A percentile compares a stretch with the other conserved stretches of the same genome.
Conservation (phyloP, 2,329 filamentous ascomycete species). For the Ascochyta koolunga region DNA sequence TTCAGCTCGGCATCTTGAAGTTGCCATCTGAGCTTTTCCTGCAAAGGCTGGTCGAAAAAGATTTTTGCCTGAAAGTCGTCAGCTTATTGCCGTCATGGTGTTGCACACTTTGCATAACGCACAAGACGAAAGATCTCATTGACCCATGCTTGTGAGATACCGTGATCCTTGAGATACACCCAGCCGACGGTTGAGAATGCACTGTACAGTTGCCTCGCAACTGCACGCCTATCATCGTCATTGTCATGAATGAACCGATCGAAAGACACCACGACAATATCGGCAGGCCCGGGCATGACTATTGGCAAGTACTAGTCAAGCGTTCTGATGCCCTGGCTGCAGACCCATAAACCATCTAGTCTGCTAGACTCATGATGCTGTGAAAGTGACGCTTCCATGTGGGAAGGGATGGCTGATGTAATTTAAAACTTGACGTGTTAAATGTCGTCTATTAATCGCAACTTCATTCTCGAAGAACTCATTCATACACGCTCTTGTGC, state of each 20-base stretch:
- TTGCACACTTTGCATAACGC: slow-evolving; percentile 2
- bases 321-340: neutral
- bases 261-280: slow-evolving; percentile 36
- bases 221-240: slow-evolving; percentile 25
- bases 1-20: slow-evolving; percentile 47
- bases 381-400: neutral
- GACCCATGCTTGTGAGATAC: slow-evolving; percentile 42
- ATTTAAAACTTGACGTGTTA: neutral
- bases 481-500: too few species aligned
- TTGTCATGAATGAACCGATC: slow-evolving; percentile 30
- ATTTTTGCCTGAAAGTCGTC: slow-evolving; percentile 30
- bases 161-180: slow-evolving; percentile 52
- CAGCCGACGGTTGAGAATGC: slow-evolving; percentile 51
- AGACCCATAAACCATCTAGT: neutral
- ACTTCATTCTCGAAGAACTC: too few species aligned
- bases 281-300: slow-evolving; percentile 17
- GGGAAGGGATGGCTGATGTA: neutral
- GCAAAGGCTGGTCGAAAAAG: slow-evolving; percentile 45
- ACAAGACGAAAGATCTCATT: slow-evolving; percentile 38
- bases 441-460: neutral
- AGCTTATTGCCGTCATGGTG: neutral
- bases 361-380: neutral
- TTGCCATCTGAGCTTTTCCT: slow-evolving; percentile 45
- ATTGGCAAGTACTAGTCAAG: neutral
- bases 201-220: slow-evolving; percentile 43